These are phyloP conservation scores for Jaltomata sinuosa DNA, from an alignment of 257 asterid genomes.

Conservation along the genomic window DNA sequence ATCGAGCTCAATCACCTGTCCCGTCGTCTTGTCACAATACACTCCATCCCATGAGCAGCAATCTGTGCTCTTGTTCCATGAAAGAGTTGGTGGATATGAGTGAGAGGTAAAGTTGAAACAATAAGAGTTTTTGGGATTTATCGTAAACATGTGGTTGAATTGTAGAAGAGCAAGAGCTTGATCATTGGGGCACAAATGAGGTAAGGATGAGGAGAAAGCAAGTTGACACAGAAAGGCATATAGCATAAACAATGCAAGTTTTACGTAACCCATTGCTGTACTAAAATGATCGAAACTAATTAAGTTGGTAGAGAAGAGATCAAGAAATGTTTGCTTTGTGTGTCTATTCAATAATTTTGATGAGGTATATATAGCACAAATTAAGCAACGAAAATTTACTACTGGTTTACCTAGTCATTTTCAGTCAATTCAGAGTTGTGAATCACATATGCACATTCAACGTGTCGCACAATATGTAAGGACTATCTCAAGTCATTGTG, in stretches of 20 bases:
- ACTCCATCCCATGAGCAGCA: slow-evolving; percentile 16
- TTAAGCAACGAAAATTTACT: background rate
- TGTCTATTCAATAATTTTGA: background rate
- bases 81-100: background rate
- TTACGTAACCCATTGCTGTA: background rate
- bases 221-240: background rate
- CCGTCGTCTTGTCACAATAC: background rate
- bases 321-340: background rate
- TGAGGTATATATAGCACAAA: background rate
- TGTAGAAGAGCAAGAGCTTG: slow-evolving; percentile 1
- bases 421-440: background rate
- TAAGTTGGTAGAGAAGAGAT: too few species aligned
- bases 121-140: too few species aligned
- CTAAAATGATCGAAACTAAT: background rate
- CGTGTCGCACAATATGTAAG: too few species aligned
- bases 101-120: too few species aligned
- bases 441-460: too few species aligned
- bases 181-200: background rate
- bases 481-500: too few species aligned
- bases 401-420: background rate
- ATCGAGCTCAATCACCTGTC: background rate
- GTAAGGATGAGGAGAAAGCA: background rate
- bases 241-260: background rate
- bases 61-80: slow-evolving; percentile 1
- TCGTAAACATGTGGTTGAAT: background rate